Conservation (phyloP, 768 basidiomycete genomes). For the Tulasnella sp. region DNA sequence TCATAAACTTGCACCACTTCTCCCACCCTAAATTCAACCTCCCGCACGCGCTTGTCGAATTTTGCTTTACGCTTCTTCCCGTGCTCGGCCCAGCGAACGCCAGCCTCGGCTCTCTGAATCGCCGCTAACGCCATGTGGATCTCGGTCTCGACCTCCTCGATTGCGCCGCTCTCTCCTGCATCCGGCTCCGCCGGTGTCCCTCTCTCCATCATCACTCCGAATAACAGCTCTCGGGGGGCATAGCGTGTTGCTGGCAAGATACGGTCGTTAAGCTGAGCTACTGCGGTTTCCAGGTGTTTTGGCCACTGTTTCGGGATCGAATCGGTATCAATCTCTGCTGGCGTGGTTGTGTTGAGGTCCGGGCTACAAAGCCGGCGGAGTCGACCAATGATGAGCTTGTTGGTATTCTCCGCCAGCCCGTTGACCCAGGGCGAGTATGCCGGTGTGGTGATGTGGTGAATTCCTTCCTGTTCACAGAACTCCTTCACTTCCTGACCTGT, state of each 20-base stretch:
- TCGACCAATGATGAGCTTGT: slow-evolving; percentile 35
- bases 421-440: slow-evolving; percentile 46
- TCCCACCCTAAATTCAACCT: slow-evolving; percentile 33
- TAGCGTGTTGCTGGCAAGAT: slow-evolving; percentile 31
- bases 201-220: slow-evolving; percentile 29
- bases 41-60: slow-evolving; percentile 35
- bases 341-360: slow-evolving; percentile 34
- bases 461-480: slow-evolving; percentile 33
- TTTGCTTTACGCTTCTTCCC: slow-evolving; percentile 32
- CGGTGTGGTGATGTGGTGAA: slow-evolving; percentile 31
- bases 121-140: slow-evolving; percentile 36
- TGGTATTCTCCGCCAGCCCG: slow-evolving; percentile 38
- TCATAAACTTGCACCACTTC: slow-evolving; percentile 38
- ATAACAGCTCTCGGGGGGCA: slow-evolving; percentile 37
- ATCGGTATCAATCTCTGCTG: slow-evolving; percentile 28
- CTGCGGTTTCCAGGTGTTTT: slow-evolving; percentile 36
- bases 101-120: slow-evolving; percentile 37
- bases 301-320: slow-evolving; percentile 37
- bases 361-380: slow-evolving; percentile 39
- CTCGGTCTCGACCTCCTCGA: background rate
- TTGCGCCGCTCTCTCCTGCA: slow-evolving; percentile 14
- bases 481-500: slow-evolving; percentile 36
- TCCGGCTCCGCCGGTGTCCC: background rate
- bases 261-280: slow-evolving; percentile 29
- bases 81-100: slow-evolving; percentile 32